Evolutionary conservation across 2,329 filamentous ascomycete species (phyloP).

Genomic region (Penicillium sp.): DNA sequence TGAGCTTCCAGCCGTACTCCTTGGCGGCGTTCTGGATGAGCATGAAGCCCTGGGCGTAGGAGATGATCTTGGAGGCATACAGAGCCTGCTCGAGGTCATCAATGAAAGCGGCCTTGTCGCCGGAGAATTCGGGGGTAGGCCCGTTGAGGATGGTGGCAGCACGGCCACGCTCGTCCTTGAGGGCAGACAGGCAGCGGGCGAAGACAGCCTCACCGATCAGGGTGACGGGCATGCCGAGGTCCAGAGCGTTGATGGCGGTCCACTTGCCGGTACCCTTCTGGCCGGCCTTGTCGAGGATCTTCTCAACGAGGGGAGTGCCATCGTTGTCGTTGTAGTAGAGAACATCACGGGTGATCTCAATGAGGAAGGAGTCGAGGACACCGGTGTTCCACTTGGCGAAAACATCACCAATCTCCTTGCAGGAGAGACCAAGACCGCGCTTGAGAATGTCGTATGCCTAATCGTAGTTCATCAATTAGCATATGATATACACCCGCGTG

Average conservation of each 20-base stretch:
- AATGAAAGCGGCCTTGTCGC: conserved; percentile 91
- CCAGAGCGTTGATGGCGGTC: conserved; percentile 98
- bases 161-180: conserved; percentile 90
- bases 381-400: conserved; percentile 98
- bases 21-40: conserved; percentile 97
- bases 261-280: conserved; percentile 99
- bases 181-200: conserved; percentile 86
- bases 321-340: conserved; percentile 98
- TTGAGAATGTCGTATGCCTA: conserved; percentile 99
- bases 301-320: conserved; percentile 88
- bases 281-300: conserved; percentile 97
- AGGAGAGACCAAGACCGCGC: conserved; percentile 85
- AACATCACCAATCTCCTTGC: conserved; percentile 95
- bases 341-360: conserved; percentile 98
- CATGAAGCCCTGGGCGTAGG: conserved; percentile 99
- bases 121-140: conserved; percentile 79
- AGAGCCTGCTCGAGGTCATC: conserved; percentile 98
- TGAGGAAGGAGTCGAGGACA: conserved; percentile 97
- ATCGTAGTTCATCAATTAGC: not conserved
- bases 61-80: conserved; percentile 99
- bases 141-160: conserved; percentile 81
- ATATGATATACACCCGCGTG: not conserved
- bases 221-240: conserved; percentile 98
- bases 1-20: conserved; percentile 97
- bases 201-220: conserved; percentile 97